Conservation (phyloP, 1,139 yeast genomes). For the Sugiyamaella japonica region DNA sequence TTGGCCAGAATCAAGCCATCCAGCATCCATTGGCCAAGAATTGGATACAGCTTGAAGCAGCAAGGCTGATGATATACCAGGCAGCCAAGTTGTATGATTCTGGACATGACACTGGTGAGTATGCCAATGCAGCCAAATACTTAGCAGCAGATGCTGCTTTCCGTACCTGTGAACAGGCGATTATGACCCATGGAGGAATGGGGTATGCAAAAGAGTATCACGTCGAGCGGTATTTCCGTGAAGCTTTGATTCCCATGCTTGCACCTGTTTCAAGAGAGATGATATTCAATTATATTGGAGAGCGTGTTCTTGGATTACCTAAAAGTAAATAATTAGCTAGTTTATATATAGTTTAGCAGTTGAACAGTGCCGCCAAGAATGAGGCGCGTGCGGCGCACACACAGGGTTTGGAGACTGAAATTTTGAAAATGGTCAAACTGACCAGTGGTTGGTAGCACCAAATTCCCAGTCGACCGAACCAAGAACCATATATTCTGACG, state of each 20-base stretch:
- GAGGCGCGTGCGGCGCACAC: not conserved
- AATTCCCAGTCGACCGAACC: not conserved
- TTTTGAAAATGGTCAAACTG: constrained; percentile 8
- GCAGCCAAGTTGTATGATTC: constrained; percentile 17
- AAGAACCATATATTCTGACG: not conserved
- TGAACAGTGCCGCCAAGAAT: not conserved
- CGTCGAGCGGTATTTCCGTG: constrained; percentile 19
- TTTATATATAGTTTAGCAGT: too few species aligned
- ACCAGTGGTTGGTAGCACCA: not conserved
- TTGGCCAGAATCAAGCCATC: constrained; percentile 20
- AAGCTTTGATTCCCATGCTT: constrained; percentile 16
- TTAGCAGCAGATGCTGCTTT: constrained; percentile 20
- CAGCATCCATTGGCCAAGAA: constrained; percentile 21
- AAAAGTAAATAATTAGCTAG: constrained; percentile 6
- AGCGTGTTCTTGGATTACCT: constrained; percentile 17
- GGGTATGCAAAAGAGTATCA: constrained; percentile 21
- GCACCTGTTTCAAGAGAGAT: constrained; percentile 20
- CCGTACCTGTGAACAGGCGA: constrained; percentile 18
- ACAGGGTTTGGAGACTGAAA: constrained; percentile 13
- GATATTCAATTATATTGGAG: constrained; percentile 19
- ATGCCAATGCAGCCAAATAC: constrained; percentile 20
- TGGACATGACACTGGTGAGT: constrained; percentile 18
- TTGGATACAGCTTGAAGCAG: constrained; percentile 22
- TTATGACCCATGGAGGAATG: constrained; percentile 21
- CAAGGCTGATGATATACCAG: constrained; percentile 18